These are phyloP conservation scores for Gaultheria prostrata DNA, from an alignment of 148 eudicot genomes.

Conservation along the genomic window DNA sequence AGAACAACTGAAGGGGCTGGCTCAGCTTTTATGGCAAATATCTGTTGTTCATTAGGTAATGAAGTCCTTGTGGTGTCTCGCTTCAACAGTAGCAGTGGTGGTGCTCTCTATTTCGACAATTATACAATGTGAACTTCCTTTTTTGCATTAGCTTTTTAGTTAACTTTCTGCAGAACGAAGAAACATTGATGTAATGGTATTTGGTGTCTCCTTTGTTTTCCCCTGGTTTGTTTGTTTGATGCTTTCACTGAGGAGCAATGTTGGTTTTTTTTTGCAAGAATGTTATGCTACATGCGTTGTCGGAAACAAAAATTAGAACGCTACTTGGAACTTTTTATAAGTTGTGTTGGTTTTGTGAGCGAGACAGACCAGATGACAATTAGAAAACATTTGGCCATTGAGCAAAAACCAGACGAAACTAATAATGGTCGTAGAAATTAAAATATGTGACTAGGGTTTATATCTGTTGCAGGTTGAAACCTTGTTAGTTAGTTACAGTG, in stretches of 20 bases:
- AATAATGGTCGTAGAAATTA: not conserved
- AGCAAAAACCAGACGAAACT: not conserved
- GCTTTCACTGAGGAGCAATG: not conserved
- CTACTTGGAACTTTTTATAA: not conserved
- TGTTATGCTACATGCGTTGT: not conserved
- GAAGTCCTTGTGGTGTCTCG: not conserved
- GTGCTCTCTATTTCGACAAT: not conserved
- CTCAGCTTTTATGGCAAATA: constrained; percentile 14
- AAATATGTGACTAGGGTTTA: not conserved
- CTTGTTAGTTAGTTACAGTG: not conserved
- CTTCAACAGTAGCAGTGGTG: not conserved
- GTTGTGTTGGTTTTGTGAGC: not conserved
- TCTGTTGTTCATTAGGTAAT: not conserved
- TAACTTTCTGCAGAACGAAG: not conserved
- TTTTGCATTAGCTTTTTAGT: not conserved
- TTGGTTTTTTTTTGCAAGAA: not conserved
- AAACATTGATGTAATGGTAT: not conserved
- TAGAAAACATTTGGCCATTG: not conserved
- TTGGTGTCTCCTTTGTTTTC: not conserved
- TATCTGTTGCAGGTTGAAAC: not conserved
- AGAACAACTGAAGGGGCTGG: constrained; percentile 19
- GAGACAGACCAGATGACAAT: not conserved
- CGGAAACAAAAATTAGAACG: not conserved
- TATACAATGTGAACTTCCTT: not conserved
- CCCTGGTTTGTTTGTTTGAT: not conserved